phyloP scores from a whole-genome alignment of 352 stramenopile species.

The Phytophthora fragariae region DNA sequence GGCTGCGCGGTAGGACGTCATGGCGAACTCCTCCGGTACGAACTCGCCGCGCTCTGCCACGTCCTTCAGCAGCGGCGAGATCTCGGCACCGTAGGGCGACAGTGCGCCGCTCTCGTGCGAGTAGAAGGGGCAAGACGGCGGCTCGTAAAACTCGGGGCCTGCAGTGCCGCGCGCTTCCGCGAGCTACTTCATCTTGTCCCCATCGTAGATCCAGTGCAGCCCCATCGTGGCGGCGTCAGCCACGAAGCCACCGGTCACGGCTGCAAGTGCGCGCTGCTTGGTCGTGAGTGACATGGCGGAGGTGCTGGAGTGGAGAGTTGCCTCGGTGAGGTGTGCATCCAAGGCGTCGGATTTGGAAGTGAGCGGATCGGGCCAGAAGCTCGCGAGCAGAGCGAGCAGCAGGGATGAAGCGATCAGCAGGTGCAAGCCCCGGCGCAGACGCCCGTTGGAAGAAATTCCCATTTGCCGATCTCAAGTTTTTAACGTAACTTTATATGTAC shows the following conservation, averaged over 20 bases:
- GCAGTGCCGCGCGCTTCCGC: conserved; percentile 27
- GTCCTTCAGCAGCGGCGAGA: conserved; percentile 66
- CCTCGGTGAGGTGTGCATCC: background rate
- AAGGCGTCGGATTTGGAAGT: conserved; percentile 18
- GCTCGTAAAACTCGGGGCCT: conserved; percentile 60
- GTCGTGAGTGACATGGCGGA: conserved; percentile 27
- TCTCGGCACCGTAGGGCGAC: conserved; percentile 73
- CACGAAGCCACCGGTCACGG: conserved; percentile 63
- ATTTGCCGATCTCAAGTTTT: background rate
- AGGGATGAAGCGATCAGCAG: background rate
- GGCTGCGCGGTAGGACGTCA: conserved; percentile 57
- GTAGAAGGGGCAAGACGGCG: conserved; percentile 74
- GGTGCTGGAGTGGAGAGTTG: background rate
- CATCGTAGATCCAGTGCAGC: conserved; percentile 84
- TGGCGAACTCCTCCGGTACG: conserved; percentile 50
- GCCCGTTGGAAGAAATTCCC: background rate
- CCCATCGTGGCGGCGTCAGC: conserved; percentile 74
- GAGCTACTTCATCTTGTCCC: conserved; percentile 50
- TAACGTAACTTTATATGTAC: no score
- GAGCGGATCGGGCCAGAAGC: conserved; percentile 15
- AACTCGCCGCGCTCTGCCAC: conserved; percentile 56
- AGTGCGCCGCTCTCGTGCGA: conserved; percentile 58
- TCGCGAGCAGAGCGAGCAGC: conserved; percentile 1
- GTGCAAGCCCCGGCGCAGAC: background rate
- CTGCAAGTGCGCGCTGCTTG: conserved; percentile 57